Evolutionary conservation across 2,329 filamentous ascomycete genomes (phyloP).

Genomic region (Paecilomyces niveus): DNA sequence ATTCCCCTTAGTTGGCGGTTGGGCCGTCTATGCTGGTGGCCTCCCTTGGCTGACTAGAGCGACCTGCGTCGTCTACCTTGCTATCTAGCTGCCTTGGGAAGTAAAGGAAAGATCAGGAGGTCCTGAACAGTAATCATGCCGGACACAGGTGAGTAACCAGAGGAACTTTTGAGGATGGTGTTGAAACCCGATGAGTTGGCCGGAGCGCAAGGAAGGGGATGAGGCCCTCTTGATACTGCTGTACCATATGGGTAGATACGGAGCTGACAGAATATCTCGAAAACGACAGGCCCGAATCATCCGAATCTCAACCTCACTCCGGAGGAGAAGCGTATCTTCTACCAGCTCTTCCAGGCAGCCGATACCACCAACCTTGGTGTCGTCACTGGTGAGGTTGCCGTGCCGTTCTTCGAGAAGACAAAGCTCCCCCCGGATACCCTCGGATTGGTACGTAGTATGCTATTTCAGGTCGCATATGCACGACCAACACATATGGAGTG

Average conservation of each 20-base stretch:
- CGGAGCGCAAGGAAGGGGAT: neutral
- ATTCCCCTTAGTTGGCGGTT: neutral
- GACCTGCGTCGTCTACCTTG: neutral
- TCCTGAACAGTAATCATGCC: constrained; percentile 7
- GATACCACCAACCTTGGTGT: constrained; percentile 88
- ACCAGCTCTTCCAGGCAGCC: constrained; percentile 85
- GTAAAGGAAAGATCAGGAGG: neutral
- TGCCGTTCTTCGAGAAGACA: constrained; percentile 97
- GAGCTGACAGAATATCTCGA: constrained; percentile 17
- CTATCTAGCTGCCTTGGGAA: neutral
- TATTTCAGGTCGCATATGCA: neutral
- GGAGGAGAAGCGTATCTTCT: constrained; percentile 91
- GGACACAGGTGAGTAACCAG: constrained; percentile 10
- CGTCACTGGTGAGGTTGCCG: constrained; percentile 90
- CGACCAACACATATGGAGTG: neutral
- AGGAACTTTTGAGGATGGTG: neutral
- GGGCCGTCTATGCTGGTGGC: neutral
- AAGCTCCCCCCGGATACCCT: constrained; percentile 76
- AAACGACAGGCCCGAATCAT: constrained; percentile 26
- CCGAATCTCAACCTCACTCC: constrained; percentile 76
- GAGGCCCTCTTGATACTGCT: neutral
- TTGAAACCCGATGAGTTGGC: neutral
- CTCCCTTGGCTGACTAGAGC: neutral
- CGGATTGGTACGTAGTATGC: constrained; percentile 63
- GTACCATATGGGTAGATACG: constrained; percentile 1